A percentile compares a stretch with the other conserved stretches of the same genome.
These are phyloP conservation scores for Coemansia sp. DNA, from an alignment of 192 early-diverging fungal species.

Conservation along the genomic window DNA sequence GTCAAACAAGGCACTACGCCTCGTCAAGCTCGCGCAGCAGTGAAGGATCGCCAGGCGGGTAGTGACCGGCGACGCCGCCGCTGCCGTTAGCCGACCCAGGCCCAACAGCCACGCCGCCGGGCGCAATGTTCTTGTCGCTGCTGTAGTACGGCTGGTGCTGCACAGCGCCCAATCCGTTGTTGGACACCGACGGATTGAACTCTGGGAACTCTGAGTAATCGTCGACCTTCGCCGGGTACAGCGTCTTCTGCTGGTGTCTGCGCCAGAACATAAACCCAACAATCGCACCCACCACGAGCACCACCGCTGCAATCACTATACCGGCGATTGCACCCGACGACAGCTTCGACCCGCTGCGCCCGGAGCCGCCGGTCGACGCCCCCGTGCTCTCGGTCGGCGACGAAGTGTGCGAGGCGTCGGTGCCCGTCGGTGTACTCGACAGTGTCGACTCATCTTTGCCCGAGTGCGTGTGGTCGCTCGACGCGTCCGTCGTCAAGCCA, in stretches of 20 bases:
- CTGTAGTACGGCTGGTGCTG: slow-evolving; percentile 5
- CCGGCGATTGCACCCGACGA: slow-evolving; percentile 36
- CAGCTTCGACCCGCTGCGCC: slow-evolving; percentile 5
- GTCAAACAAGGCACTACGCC: too few relatives aligned
- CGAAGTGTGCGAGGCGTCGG: not conserved
- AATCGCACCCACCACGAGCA: slow-evolving; percentile 9
- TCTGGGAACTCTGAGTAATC: slow-evolving; percentile 46
- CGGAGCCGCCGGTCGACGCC: not conserved
- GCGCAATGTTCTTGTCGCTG: slow-evolving; percentile 10
- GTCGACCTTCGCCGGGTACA: slow-evolving; percentile 31
- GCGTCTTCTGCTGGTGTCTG: slow-evolving; percentile 35
- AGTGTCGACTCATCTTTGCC: too few relatives aligned
- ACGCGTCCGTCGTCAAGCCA: too few relatives aligned
- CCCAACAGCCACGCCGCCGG: not conserved
- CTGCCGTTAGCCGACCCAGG: not conserved
- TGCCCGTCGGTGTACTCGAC: too few relatives aligned
- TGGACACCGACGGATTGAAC: slow-evolving; percentile 34
- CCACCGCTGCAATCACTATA: slow-evolving; percentile 28
- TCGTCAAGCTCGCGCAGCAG: slow-evolving; percentile 9
- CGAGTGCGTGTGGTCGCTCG: too few relatives aligned
- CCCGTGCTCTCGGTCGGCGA: not conserved
- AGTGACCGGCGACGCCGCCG: not conserved
- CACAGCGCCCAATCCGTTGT: slow-evolving; percentile 7
- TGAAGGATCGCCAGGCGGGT: slow-evolving; percentile 1
- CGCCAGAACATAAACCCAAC: slow-evolving; percentile 44